Percentiles rank a stretch among this genome's conserved stretches.
Evolutionary conservation across 2,329 filamentous ascomycete genomes (phyloP).

Genomic region (Colletotrichum theobromicola): DNA sequence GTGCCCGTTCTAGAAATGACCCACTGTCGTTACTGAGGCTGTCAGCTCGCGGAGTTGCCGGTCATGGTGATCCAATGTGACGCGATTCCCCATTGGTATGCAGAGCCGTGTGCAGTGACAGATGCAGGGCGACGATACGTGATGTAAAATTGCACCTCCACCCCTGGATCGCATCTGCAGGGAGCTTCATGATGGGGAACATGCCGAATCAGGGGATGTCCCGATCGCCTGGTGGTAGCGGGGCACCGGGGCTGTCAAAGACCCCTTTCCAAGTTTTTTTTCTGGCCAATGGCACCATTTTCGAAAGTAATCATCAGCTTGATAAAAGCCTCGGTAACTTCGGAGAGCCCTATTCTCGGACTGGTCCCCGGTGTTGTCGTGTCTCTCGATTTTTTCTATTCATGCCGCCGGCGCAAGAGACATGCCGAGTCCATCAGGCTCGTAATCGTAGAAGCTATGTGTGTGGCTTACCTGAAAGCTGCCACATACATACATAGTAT

Average conservation of each 20-base stretch:
- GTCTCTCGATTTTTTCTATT: neutral
- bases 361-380: neutral
- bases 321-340: neutral
- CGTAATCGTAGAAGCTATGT: no score
- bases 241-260: neutral
- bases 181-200: neutral
- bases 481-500: neutral
- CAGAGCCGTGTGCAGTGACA: neutral
- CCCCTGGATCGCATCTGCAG: neutral
- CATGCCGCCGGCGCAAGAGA: neutral
- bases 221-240: neutral
- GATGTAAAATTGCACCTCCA: neutral
- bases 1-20: neutral
- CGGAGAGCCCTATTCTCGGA: neutral
- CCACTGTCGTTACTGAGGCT: neutral
- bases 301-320: conserved; percentile 5
- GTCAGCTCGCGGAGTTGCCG: neutral
- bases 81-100: conserved; percentile 1
- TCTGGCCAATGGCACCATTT: neutral
- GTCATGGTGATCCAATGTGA: neutral
- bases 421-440: neutral
- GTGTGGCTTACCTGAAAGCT: neutral
- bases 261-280: neutral
- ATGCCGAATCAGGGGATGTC: conserved; percentile 2
- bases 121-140: neutral